Conservation (phyloP, 2,329 filamentous ascomycete species). For the Exophiala sp. region DNA sequence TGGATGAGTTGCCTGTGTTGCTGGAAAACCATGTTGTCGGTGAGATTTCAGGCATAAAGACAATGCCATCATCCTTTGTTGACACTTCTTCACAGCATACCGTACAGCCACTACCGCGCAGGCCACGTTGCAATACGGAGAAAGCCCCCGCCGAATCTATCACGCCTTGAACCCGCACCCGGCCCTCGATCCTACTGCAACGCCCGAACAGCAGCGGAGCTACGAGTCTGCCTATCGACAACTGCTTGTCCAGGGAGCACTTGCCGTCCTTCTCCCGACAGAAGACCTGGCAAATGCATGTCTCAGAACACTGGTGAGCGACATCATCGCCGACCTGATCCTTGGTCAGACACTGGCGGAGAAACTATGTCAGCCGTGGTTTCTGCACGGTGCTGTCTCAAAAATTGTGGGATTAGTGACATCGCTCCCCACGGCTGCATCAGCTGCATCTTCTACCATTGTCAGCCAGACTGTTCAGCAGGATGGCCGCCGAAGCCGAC, state of each 20-base stretch:
- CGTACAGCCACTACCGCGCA: constrained; percentile 59
- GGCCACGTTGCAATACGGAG: constrained; percentile 54
- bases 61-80: constrained; percentile 5
- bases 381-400: constrained; percentile 77
- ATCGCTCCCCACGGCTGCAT: constrained; percentile 20
- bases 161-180: constrained; percentile 78
- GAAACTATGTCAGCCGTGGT: constrained; percentile 78
- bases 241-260: constrained; percentile 72
- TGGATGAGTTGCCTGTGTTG: constrained; percentile 82
- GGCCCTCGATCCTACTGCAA: constrained; percentile 47
- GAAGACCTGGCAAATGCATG: constrained; percentile 88
- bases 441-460: constrained; percentile 3
- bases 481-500: constrained; percentile 35
- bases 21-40: constrained; percentile 74
- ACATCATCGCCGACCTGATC: constrained; percentile 85
- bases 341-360: constrained; percentile 74
- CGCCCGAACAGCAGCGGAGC: constrained; percentile 50
- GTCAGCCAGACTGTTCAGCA: constrained; percentile 27
- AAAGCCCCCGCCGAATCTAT: constrained; percentile 65
- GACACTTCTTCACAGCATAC: constrained; percentile 53
- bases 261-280: constrained; percentile 80
- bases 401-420: constrained; percentile 56
- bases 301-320: constrained; percentile 72
- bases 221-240: constrained; percentile 83
- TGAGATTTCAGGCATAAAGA: constrained; percentile 37